A percentile compares a stretch with the other conserved stretches of the same genome.
These are phyloP conservation scores for Pichia cabralensis DNA, from an alignment of 805 yeast species.

Conservation along the genomic window DNA sequence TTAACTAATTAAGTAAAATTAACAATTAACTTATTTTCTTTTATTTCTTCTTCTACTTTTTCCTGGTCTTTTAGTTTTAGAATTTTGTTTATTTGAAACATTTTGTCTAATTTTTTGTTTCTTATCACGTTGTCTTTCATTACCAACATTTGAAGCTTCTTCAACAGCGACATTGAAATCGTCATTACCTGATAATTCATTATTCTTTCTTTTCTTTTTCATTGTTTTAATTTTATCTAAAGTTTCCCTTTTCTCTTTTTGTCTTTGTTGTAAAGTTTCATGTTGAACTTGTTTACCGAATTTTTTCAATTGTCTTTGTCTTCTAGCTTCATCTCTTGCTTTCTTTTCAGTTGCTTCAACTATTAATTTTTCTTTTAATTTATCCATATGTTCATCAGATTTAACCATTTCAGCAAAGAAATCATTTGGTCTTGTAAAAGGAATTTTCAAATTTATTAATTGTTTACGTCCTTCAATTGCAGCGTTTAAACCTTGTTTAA, in stretches of 20 bases:
- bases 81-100: conserved; percentile 34
- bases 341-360: conserved; percentile 71
- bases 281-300: conserved; percentile 96
- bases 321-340: conserved; percentile 87
- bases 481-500: conserved; percentile 87
- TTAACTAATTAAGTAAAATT: background rate
- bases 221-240: conserved; percentile 84
- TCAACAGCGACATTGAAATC: conserved; percentile 89
- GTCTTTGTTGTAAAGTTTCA: conserved; percentile 87
- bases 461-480: conserved; percentile 61
- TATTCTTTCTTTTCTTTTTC: conserved; percentile 75
- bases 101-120: conserved; percentile 42
- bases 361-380: conserved; percentile 69
- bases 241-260: conserved; percentile 84
- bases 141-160: conserved; percentile 57
- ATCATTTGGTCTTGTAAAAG: conserved; percentile 89
- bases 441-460: conserved; percentile 60
- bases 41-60: conserved; percentile 40
- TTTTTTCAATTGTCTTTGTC: conserved; percentile 90
- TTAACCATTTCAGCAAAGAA: conserved; percentile 98
- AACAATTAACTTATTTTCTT: conserved; percentile 8
- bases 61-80: conserved; percentile 39
- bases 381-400: conserved; percentile 97
- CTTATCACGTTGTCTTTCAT: conserved; percentile 33
- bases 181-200: conserved; percentile 56